Evolutionary conservation across 2,329 filamentous ascomycete genomes (phyloP).

Genomic region (Sporothrix protearum): DNA sequence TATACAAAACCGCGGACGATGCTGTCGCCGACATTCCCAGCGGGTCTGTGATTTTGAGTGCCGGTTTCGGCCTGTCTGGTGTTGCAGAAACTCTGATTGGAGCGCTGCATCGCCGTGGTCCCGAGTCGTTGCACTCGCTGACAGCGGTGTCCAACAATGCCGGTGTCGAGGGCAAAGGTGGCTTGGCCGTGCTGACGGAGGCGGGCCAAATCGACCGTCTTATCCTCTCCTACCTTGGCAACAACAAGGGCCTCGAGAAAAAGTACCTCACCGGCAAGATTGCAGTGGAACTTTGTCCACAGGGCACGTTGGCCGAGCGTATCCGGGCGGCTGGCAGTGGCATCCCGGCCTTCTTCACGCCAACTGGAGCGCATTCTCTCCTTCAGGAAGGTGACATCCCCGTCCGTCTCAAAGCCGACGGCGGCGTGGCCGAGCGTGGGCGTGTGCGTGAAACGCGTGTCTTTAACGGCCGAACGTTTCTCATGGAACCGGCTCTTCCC

Average conservation of each 20-base stretch:
- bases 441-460: constrained; percentile 65
- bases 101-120: constrained; percentile 42
- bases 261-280: constrained; percentile 72
- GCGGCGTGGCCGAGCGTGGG: constrained; percentile 61
- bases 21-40: constrained; percentile 74
- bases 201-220: constrained; percentile 69
- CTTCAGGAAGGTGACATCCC: constrained; percentile 40
- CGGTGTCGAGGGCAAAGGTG: constrained; percentile 42
- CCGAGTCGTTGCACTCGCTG: not conserved
- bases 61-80: constrained; percentile 79
- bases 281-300: constrained; percentile 71
- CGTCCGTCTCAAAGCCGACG: constrained; percentile 55
- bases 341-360: constrained; percentile 77
- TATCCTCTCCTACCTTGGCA: constrained; percentile 71
- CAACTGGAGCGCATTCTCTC: constrained; percentile 40
- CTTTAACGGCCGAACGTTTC: constrained; percentile 68
- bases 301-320: constrained; percentile 70
- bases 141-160: constrained; percentile 11
- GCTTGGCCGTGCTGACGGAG: constrained; percentile 64
- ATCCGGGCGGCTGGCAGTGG: constrained; percentile 70
- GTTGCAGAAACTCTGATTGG: constrained; percentile 70
- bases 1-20: constrained; percentile 64
- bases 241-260: constrained; percentile 62
- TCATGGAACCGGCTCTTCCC: constrained; percentile 72
- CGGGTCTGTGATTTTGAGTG: constrained; percentile 69